phyloP scores from a whole-genome alignment of 192 early-diverging fungal species.

The Coemansia reversa region DNA sequence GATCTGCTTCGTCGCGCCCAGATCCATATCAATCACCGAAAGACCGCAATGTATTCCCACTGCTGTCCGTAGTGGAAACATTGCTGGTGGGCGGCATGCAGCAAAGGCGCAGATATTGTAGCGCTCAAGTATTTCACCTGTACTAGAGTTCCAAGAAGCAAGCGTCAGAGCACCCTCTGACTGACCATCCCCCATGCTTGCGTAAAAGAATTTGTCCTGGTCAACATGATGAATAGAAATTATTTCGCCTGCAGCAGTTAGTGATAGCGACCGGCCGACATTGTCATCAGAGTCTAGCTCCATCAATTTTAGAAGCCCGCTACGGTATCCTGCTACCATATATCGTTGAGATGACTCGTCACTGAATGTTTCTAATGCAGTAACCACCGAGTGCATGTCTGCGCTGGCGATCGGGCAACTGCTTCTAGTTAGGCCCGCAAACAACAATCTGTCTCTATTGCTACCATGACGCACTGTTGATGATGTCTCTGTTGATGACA shows the following conservation, averaged over 20 bases:
- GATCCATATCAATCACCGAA: neutral
- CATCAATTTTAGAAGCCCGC: neutral
- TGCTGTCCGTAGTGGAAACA: neutral
- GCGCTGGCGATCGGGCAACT: neutral
- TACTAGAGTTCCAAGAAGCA: neutral
- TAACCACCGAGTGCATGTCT: slow-evolving; percentile 10
- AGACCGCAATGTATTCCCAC: slow-evolving; percentile 9
- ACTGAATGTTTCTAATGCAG: slow-evolving; percentile 6
- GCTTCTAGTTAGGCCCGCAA: slow-evolving; percentile 3
- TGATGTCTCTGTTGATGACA: neutral
- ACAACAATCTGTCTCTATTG: slow-evolving; percentile 7
- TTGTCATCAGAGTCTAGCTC: slow-evolving; percentile 1
- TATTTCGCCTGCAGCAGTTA: slow-evolving; percentile 16
- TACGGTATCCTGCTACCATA: slow-evolving; percentile 8
- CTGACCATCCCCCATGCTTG: slow-evolving; percentile 20
- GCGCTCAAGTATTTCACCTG: neutral
- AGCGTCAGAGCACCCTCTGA: slow-evolving; percentile 16
- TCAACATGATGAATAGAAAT: slow-evolving; percentile 15
- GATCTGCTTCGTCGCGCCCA: neutral
- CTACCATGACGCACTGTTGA: neutral
- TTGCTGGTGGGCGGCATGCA: slow-evolving; percentile 4
- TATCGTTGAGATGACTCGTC: neutral
- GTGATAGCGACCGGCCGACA: neutral
- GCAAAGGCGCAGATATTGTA: slow-evolving; percentile 8
- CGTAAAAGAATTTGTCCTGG: slow-evolving; percentile 4